Percentiles rank a stretch among this genome's conserved stretches.
Evolutionary conservation across 2,329 filamentous ascomycete species (phyloP).

Genomic region (Talaromyces amestolkiae): DNA sequence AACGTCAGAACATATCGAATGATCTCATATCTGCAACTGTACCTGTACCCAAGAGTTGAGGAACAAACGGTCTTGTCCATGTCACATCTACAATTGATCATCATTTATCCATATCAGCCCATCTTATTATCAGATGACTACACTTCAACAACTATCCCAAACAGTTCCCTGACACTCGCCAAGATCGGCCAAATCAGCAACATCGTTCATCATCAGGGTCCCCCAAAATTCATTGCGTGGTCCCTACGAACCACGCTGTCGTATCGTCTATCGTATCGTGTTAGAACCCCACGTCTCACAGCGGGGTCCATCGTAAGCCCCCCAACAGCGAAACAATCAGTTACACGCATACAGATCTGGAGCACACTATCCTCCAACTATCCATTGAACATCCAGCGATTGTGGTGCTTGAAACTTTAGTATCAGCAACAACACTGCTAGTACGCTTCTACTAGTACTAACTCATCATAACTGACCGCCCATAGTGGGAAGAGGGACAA

Average conservation of each 20-base stretch:
- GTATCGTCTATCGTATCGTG: conserved; percentile 11
- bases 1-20: conserved; percentile 3
- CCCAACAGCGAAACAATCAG: conserved; percentile 14
- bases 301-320: conserved; percentile 11
- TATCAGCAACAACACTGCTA: conserved; percentile 7
- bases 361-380: conserved; percentile 8
- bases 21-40: conserved; percentile 13
- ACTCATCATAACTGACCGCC: neutral
- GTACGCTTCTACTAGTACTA: neutral
- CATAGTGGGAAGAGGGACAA: conserved; percentile 4
- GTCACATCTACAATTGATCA: neutral
- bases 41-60: neutral
- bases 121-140: neutral
- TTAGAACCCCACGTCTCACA: conserved; percentile 14
- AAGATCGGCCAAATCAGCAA: neutral
- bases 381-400: conserved; percentile 7
- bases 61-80: neutral
- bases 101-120: neutral
- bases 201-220: neutral
- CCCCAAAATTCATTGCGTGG: neutral
- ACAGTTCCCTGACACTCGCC: neutral
- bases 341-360: conserved; percentile 15
- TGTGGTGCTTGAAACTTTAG: conserved; percentile 5
- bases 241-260: conserved; percentile 1
- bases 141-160: neutral